These are phyloP conservation scores for Leccinum pallidistipes DNA, from an alignment of 1,284 basidiomycete genomes.

Conservation along the genomic window DNA sequence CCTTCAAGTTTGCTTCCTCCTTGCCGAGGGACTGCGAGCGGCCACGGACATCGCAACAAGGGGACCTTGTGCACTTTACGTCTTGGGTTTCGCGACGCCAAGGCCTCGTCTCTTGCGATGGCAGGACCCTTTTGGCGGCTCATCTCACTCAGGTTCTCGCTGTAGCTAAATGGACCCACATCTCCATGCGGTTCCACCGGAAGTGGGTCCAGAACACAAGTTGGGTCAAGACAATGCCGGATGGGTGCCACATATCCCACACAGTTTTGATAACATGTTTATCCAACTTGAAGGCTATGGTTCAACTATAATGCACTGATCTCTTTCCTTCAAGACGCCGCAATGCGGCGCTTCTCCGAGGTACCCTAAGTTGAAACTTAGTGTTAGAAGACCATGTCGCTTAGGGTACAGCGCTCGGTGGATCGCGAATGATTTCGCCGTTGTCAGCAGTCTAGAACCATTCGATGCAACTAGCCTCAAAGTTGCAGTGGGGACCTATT, in stretches of 20 bases:
- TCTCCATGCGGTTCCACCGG: neutral
- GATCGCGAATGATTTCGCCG: slow-evolving; percentile 1
- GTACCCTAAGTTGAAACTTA: neutral
- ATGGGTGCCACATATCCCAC: neutral
- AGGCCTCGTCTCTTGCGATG: neutral
- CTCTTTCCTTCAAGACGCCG: neutral
- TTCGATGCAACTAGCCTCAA: neutral
- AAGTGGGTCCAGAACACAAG: neutral
- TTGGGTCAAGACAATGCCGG: neutral
- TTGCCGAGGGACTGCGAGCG: slow-evolving; percentile 4
- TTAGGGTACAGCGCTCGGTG: neutral
- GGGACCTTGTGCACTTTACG: slow-evolving; percentile 5
- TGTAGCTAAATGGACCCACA: neutral
- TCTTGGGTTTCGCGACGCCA: neutral
- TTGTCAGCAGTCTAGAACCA: neutral
- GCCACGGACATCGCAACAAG: neutral
- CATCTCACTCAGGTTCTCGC: neutral
- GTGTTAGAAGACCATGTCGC: neutral
- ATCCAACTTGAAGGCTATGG: neutral
- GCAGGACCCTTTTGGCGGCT: slow-evolving; percentile 2
- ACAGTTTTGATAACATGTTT: neutral
- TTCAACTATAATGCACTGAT: neutral
- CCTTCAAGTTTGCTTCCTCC: neutral
- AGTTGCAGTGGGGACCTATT: neutral
- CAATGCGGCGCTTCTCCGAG: slow-evolving; percentile 5